A percentile compares a stretch with the other conserved stretches of the same genome.
phyloP scores from a whole-genome alignment of 2,329 filamentous ascomycete species.

The Fusarium sp. region DNA sequence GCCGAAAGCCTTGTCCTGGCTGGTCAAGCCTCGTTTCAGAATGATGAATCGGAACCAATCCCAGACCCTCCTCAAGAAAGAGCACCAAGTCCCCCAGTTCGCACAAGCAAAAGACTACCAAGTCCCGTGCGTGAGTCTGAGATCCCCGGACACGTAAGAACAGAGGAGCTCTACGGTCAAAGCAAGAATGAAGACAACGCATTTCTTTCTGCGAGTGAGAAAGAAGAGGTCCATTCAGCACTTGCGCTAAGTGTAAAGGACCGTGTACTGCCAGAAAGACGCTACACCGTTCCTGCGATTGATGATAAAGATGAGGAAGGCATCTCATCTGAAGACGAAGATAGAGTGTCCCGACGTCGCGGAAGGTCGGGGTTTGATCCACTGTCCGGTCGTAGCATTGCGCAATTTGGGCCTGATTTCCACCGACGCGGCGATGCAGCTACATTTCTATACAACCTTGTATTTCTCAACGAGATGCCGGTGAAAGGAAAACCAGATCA shows the following conservation, averaged over 20 bases:
- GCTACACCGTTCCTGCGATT: too few relatives aligned
- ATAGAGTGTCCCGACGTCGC: background rate
- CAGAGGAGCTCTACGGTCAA: constrained; percentile 15
- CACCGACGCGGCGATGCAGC: constrained; percentile 24
- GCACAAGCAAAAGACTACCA: constrained; percentile 13
- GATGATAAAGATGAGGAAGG: too few relatives aligned
- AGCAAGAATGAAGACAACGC: background rate
- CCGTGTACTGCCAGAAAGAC: too few relatives aligned
- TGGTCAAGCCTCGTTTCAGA: constrained; percentile 24
- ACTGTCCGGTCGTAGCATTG: background rate
- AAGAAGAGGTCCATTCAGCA: background rate
- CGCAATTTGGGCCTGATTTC: constrained; percentile 15
- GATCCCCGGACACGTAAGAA: constrained; percentile 4
- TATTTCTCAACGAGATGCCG: constrained; percentile 1
- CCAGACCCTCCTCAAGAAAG: background rate
- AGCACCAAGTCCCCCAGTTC: constrained; percentile 21
- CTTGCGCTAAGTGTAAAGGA: background rate
- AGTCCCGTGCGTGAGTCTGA: constrained; percentile 16
- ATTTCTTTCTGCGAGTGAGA: background rate
- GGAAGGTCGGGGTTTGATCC: background rate
- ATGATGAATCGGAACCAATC: background rate
- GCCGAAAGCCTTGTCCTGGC: constrained; percentile 25
- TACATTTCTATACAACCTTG: constrained; percentile 23
- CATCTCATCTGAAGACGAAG: background rate
- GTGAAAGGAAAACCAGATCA: rapidly evolving